Evolutionary conservation across 768 basidiomycete species (phyloP), one percentile per base, ranked within the genome.

Genomic region (Gloeopeniophorella convolvens): DNA sequence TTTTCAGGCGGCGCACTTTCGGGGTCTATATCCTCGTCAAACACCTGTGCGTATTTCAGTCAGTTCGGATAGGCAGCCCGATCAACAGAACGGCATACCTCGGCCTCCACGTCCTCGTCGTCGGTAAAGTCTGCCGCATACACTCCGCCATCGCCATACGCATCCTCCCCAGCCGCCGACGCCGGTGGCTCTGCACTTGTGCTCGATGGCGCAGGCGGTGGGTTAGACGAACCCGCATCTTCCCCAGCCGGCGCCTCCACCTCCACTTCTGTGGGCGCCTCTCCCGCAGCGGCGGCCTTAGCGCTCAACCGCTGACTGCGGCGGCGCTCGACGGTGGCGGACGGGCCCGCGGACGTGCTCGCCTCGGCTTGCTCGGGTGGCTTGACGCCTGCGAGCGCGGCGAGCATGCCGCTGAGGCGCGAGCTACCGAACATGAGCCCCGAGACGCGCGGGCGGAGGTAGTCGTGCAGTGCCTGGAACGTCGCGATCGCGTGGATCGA

Each of bases 401-500:
- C 90, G 40, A 96, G 78, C 85, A 95, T 92, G 41, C 84, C 85
- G 9, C 88, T 85, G 23, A 95, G 68, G 12, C 92, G 78, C 15
- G 80, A 81, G 27, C 64, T 73, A 49, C 76, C 71, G 8, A 76
- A 74, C 43, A 85, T 64, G 20, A 87, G 63, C 0, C 89, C 89
- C 5, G 90, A 73, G 27, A 96, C 84, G 3, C 91, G 79, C 21
- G 95, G 95, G 1, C 92, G 85, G 11, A 98, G 78, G 65, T 97
- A 99, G 65, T 96, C 94, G 61, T 96, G 90, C 26, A 98, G 76
- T 1, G 95, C 93, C 65, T 96, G 92, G 77, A 98, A 92, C 1
- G 93, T 97, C 1, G 96, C 95, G 55, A 98, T 96, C 5, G 94
- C 95, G 63, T 98, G 95, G 54, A 98, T 98, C 6, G 94, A 97